phyloP scores from a whole-genome alignment of 306 rosid genomes.

The Clitoria ternatea region DNA sequence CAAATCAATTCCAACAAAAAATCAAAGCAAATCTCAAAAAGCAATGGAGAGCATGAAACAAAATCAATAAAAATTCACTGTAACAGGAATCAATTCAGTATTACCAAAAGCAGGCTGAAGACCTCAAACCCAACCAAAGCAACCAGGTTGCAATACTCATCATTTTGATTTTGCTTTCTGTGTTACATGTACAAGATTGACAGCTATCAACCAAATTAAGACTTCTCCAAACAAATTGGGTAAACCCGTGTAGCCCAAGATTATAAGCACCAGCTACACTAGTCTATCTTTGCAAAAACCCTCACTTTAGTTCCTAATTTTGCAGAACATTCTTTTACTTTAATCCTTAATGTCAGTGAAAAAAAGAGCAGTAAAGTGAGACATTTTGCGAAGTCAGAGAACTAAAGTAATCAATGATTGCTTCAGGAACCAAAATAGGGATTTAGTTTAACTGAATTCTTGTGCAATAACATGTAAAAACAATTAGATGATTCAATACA shows the following conservation, averaged over 20 bases:
- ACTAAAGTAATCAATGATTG: background rate
- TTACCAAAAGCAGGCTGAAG: no score
- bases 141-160: background rate
- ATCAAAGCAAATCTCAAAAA: no score
- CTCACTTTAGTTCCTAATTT: background rate
- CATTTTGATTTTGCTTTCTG: slow-evolving; percentile 8
- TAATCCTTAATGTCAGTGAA: background rate
- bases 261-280: background rate
- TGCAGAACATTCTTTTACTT: background rate
- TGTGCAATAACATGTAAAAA: slow-evolving; percentile 1
- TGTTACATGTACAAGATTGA: background rate
- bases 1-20: no score
- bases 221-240: background rate
- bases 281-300: background rate
- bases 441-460: background rate
- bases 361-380: background rate
- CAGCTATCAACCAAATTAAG: background rate
- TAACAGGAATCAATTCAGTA: no score
- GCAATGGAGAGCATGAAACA: no score
- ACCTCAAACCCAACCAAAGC: slow-evolving; percentile 7
- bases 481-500: slow-evolving; percentile 17
- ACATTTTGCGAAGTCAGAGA: background rate
- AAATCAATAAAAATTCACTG: no score
- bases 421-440: background rate
- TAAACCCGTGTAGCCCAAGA: background rate